phyloP scores from a whole-genome alignment of 2,329 filamentous ascomycete genomes.

The Sphaceloma murrayae region DNA sequence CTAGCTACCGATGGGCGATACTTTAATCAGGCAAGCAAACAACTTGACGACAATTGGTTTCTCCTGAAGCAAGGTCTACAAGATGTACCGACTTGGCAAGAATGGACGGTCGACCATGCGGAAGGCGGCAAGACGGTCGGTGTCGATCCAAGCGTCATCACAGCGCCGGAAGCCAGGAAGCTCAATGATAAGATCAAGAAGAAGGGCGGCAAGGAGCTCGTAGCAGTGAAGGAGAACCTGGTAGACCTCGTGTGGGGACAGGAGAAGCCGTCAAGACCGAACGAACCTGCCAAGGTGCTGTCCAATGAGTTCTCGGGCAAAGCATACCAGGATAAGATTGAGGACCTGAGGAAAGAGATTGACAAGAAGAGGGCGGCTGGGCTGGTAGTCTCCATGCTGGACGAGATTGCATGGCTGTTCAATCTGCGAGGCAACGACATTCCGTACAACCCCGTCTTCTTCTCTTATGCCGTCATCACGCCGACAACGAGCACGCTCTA shows the following conservation, averaged over 20 bases:
- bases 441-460: slow-evolving; percentile 96
- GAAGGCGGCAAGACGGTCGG: slow-evolving; percentile 78
- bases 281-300: slow-evolving; percentile 65
- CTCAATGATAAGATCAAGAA: slow-evolving; percentile 79
- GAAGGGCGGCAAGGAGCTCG: slow-evolving; percentile 66
- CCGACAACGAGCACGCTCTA: slow-evolving; percentile 68
- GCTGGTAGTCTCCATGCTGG: slow-evolving; percentile 87
- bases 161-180: slow-evolving; percentile 61
- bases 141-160: slow-evolving; percentile 81
- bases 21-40: slow-evolving; percentile 89
- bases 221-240: slow-evolving; percentile 70
- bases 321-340: slow-evolving; percentile 69
- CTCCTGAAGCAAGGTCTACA: slow-evolving; percentile 87
- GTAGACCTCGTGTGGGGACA: slow-evolving; percentile 83
- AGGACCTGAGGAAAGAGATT: slow-evolving; percentile 79
- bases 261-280: slow-evolving; percentile 63
- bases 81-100: slow-evolving; percentile 93
- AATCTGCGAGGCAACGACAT: slow-evolving; percentile 93
- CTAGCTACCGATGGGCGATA: slow-evolving; percentile 93
- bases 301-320: slow-evolving; percentile 69
- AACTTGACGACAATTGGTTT: slow-evolving; percentile 85
- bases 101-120: slow-evolving; percentile 84
- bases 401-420: slow-evolving; percentile 98
- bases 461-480: slow-evolving; percentile 87
- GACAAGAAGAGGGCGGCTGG: slow-evolving; percentile 81